Base-by-base conservation (phyloP, 305 asterid species). In the Plantago lanceolata region DNA sequence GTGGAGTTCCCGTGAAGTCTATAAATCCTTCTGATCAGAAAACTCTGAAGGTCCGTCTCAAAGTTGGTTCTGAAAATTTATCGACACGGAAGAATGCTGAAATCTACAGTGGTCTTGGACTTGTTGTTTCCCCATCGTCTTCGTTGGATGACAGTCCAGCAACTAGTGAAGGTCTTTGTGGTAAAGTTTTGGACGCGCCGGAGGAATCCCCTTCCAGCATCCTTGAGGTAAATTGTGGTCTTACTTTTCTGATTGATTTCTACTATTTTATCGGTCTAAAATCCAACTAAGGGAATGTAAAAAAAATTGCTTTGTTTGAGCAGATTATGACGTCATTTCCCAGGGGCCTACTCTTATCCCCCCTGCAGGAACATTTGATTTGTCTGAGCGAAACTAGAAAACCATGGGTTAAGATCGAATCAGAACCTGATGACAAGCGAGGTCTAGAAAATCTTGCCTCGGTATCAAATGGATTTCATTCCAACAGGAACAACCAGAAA, bases 41-140 rank as follows among this genome's bases (percentile, higher is more conserved):
- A 76, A 76, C 85, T 55, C 82, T 85, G 71, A 88, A 83, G 81
- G 86, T 90, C 67, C 91, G 96, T 20, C 78, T 84, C 76, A 85
- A 76, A 82, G 90, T 88, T 75, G 96, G 96, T 15, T 64, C 79
- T 19, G 91, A 83, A 72, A 80, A 85, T 76, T 75, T 85, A 76
- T 69, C 84, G 61, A 70, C 92, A 69, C 86, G 66, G 69, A 88
- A 85, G 79, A 90, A 85, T 74, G 87, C 88, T 77, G 96, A 90
- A 51, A 80, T 94, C 76, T 94, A 90, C 71, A 79, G 87, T 66
- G 99, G 99, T 37, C 96, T 88, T 49, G 99, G 99, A 61, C 96
- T 94, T 53, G 92, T 78, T 57, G 90, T 81, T 68, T 85, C 95
- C 68, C 97, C 99, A 33, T 79, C 96, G 9, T 86, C 99, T 51